These are phyloP conservation scores for Raphanus raphanistrum DNA, from an alignment of 345 rosid species.

Conservation along the genomic window DNA sequence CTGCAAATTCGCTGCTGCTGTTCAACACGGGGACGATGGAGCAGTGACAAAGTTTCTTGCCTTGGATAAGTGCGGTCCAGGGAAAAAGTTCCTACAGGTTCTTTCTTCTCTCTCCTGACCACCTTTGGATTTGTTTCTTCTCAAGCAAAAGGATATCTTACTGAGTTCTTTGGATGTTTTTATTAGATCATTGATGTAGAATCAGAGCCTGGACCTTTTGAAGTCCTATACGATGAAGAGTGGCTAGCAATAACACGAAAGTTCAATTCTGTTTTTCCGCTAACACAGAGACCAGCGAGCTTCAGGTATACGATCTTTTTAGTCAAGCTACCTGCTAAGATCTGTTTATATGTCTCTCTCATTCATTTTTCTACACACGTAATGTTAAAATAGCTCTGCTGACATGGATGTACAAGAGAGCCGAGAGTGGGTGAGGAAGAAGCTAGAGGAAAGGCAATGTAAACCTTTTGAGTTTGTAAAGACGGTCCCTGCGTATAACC, in stretches of 20 bases:
- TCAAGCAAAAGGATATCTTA: constrained; percentile 29
- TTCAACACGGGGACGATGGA: constrained; percentile 75
- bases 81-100: constrained; percentile 78
- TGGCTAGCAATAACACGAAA: constrained; percentile 75
- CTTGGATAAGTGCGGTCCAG: constrained; percentile 80
- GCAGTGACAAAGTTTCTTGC: constrained; percentile 83
- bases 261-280: constrained; percentile 68
- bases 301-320: constrained; percentile 52
- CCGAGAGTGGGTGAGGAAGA: constrained; percentile 64
- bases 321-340: not conserved
- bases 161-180: constrained; percentile 20
- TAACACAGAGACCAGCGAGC: constrained; percentile 49
- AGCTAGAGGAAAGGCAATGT: constrained; percentile 60
- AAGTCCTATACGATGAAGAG: constrained; percentile 82
- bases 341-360: not conserved
- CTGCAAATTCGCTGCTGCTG: constrained; percentile 84
- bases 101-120: not conserved
- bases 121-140: constrained; percentile 8
- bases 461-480: constrained; percentile 69
- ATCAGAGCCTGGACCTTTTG: constrained; percentile 73
- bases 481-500: constrained; percentile 62
- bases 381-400: constrained; percentile 42
- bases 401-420: constrained; percentile 60
- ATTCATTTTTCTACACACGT: not conserved
- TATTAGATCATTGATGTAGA: constrained; percentile 77